Evolutionary conservation across 2,329 filamentous ascomycete species (phyloP), one percentile per base, ranked within the genome.

Genomic region (Verticillium nubilum): DNA sequence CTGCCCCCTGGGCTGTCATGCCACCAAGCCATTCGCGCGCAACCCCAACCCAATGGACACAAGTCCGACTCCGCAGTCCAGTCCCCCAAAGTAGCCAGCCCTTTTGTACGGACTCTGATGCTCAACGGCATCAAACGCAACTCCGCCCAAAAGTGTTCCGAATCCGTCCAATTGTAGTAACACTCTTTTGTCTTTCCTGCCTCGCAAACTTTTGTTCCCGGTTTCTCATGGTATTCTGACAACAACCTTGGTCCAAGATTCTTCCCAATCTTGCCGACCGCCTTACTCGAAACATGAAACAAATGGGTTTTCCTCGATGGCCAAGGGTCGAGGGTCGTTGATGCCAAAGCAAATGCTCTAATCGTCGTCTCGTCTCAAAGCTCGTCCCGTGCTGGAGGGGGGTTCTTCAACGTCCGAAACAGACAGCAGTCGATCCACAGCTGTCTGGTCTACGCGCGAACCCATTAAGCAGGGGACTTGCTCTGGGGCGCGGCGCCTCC

Each of bases 401-500:
- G 42, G n/a, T 47, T 47, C 42, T n/a, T 47, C 42, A 47, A 47
- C 42, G 42, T 47, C 42, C 42, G 42, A n/a, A 23, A 7, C 42
- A 47, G 19, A 47, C n/a, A 19, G 42, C 42, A 19, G 19, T 23
- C 42, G 42, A 57, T 58, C 59, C 54, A 60, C 54, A 56, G 58
- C 50, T 42, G 31, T 42, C 26, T 28, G 25, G 54, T 68, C 63
- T 61, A 66, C 61, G 62, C 63, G 60, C 52, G 31, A 25, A 54
- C n/a, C 52, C 56, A 66, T 76, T 83, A 86, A 58, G 82, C 82
- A 47, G 84, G 82, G 50, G 83, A 86, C 75, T 86, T 86, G 79
- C 73, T 85, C 31, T 78, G 78, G 56, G 83, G 81, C 58, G 79
- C 81, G 58, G 77, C 76, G 19, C 79, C 77, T 61, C 85, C 85